Percentiles rank a stretch among this genome's conserved stretches.
These are phyloP conservation scores for Claviceps monticola DNA, from an alignment of 2,329 filamentous ascomycete genomes.

Conservation along the genomic window DNA sequence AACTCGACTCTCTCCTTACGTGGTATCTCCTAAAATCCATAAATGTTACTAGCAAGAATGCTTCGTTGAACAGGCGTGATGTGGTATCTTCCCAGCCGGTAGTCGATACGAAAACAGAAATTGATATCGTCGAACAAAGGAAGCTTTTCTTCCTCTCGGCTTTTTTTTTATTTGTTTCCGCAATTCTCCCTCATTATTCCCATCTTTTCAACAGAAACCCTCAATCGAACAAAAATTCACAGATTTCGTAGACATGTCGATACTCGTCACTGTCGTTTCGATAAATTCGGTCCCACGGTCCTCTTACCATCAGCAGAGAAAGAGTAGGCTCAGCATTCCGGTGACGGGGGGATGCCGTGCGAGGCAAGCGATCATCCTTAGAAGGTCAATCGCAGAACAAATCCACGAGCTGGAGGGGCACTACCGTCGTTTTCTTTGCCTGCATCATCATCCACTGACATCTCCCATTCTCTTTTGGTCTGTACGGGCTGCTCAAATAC, in stretches of 20 bases:
- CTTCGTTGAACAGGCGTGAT: not conserved
- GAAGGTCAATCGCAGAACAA: slow-evolving; percentile 10
- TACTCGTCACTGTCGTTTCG: not conserved
- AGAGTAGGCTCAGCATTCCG: not conserved
- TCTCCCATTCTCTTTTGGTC: slow-evolving; percentile 47
- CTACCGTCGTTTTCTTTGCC: slow-evolving; percentile 16
- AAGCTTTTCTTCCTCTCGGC: not conserved
- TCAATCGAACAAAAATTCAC: not conserved
- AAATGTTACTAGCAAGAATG: not conserved
- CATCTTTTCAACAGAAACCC: too few relatives aligned
- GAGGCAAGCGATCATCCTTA: not conserved
- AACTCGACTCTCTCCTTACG: not conserved
- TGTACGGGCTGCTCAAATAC: slow-evolving; percentile 18
- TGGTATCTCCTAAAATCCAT: slow-evolving; percentile 1
- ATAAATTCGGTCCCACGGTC: not conserved
- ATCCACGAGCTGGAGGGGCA: slow-evolving; percentile 3
- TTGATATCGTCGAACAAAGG: not conserved
- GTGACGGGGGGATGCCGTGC: too few relatives aligned
- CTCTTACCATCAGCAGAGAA: not conserved
- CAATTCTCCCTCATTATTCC: not conserved
- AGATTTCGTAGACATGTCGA: not conserved
- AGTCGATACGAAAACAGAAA: not conserved
- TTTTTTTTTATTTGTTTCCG: not conserved
- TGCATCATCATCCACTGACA: slow-evolving; percentile 36
- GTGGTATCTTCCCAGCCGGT: slow-evolving; percentile 5